Conservation (phyloP, 805 yeast genomes). For the Candida odintsovae region DNA sequence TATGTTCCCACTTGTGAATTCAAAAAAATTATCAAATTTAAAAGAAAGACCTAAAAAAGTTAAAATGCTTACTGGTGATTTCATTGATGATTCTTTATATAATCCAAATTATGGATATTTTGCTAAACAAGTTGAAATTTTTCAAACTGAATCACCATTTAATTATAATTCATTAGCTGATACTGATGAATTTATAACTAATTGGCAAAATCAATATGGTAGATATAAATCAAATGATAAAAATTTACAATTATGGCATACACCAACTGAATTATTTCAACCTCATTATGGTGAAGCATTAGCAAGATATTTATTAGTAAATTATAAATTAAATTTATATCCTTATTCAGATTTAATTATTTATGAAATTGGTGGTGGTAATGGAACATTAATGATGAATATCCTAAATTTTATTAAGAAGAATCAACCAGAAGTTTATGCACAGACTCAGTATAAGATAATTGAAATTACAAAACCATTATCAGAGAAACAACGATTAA, state of each 20-base stretch:
- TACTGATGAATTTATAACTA: constrained; percentile 63
- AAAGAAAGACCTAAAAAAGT: constrained; percentile 49
- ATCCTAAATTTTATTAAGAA: constrained; percentile 57
- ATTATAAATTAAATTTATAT: constrained; percentile 60
- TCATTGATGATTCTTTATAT: constrained; percentile 79
- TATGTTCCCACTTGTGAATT: constrained; percentile 13
- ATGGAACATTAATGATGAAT: constrained; percentile 79
- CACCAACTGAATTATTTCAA: constrained; percentile 80
- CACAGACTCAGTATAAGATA: constrained; percentile 47
- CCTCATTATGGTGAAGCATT: constrained; percentile 84
- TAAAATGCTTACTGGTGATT: constrained; percentile 72
- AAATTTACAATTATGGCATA: constrained; percentile 72
- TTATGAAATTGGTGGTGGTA: constrained; percentile 89
- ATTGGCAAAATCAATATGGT: constrained; percentile 60
- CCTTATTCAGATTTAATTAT: constrained; percentile 69
- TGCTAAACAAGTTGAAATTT: constrained; percentile 70
- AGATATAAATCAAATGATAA: constrained; percentile 37
- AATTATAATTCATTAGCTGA: constrained; percentile 51
- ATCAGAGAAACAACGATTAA: constrained; percentile 24
- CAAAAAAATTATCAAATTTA: constrained; percentile 20
- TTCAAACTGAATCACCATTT: constrained; percentile 60
- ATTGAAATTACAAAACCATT: constrained; percentile 18
- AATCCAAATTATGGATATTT: constrained; percentile 83
- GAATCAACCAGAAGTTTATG: constrained; percentile 69
- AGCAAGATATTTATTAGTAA: constrained; percentile 71